phyloP scores from a whole-genome alignment of 1,139 yeast genomes.

The Pichia sp. region DNA sequence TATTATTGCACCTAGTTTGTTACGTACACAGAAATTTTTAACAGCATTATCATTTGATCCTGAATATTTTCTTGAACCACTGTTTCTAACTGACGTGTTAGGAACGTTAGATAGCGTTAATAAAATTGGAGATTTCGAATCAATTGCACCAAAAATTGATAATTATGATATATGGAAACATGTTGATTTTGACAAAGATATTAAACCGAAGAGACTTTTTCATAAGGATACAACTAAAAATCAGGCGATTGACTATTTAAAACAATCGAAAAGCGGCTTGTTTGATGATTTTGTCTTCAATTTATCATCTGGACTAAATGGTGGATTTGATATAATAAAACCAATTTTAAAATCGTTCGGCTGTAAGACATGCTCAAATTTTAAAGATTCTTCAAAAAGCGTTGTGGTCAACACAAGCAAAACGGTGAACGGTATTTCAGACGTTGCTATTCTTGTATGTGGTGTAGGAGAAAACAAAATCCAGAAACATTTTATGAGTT shows the following conservation, averaged over 20 bases:
- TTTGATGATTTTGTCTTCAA: slow-evolving; percentile 48
- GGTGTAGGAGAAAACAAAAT: slow-evolving; percentile 38
- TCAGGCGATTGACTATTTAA: slow-evolving; percentile 26
- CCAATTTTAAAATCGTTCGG: slow-evolving; percentile 68
- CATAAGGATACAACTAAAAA: slow-evolving; percentile 27
- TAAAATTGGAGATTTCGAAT: slow-evolving; percentile 20
- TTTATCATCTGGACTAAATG: slow-evolving; percentile 58
- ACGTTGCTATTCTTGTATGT: slow-evolving; percentile 21
- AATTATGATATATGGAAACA: slow-evolving; percentile 27
- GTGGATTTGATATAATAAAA: slow-evolving; percentile 57
- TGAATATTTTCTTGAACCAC: slow-evolving; percentile 38
- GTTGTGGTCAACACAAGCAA: slow-evolving; percentile 6
- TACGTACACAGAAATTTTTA: slow-evolving; percentile 83
- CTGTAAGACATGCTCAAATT: slow-evolving; percentile 30
- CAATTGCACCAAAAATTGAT: slow-evolving; percentile 27
- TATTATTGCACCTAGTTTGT: slow-evolving; percentile 68
- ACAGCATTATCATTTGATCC: slow-evolving; percentile 37
- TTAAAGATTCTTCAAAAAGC: slow-evolving; percentile 22
- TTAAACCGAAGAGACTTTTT: slow-evolving; percentile 22
- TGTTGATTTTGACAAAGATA: slow-evolving; percentile 28
- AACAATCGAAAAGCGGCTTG: slow-evolving; percentile 30
- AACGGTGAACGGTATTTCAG: slow-evolving; percentile 4
- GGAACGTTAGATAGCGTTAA: slow-evolving; percentile 32
- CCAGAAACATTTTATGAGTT: slow-evolving; percentile 35
- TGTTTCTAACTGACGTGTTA: slow-evolving; percentile 40